phyloP scores from a whole-genome alignment of 148 eudicot species.

The Pharnaceum exiguum region DNA sequence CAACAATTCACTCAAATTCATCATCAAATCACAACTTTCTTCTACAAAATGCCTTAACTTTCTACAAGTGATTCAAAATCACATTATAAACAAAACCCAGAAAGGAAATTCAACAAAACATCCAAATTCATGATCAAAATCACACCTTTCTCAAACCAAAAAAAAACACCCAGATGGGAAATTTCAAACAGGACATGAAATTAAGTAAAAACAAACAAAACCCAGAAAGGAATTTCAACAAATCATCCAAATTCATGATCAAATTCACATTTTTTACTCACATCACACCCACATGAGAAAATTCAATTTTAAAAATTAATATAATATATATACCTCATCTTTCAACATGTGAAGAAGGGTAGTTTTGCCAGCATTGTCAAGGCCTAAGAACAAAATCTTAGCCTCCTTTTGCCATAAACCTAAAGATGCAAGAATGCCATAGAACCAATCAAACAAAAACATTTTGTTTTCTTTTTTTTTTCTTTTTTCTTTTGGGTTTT shows the following conservation, averaged over 20 bases:
- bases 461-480: conserved; percentile 1
- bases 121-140: too few relatives aligned
- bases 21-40: too few relatives aligned
- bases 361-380: conserved; percentile 48
- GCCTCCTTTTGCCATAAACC: conserved; percentile 48
- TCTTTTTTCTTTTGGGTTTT: too few relatives aligned
- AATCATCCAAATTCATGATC: conserved; percentile 3
- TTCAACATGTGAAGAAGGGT: conserved; percentile 46
- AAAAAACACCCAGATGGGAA: too few relatives aligned
- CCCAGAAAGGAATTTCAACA: neutral
- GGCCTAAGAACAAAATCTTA: conserved; percentile 43
- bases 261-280: neutral
- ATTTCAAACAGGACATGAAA: too few relatives aligned
- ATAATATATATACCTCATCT: conserved; percentile 28
- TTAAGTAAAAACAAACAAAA: neutral
- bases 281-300: neutral
- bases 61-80: too few relatives aligned
- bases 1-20: too few relatives aligned
- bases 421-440: conserved; percentile 32
- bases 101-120: too few relatives aligned
- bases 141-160: too few relatives aligned
- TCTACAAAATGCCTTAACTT: too few relatives aligned
- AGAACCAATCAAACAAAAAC: conserved; percentile 45
- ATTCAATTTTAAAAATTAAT: too few relatives aligned
- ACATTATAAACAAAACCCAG: too few relatives aligned